Conservation (phyloP, 2,329 filamentous ascomycete species). For the Blumeria hordei region DNA sequence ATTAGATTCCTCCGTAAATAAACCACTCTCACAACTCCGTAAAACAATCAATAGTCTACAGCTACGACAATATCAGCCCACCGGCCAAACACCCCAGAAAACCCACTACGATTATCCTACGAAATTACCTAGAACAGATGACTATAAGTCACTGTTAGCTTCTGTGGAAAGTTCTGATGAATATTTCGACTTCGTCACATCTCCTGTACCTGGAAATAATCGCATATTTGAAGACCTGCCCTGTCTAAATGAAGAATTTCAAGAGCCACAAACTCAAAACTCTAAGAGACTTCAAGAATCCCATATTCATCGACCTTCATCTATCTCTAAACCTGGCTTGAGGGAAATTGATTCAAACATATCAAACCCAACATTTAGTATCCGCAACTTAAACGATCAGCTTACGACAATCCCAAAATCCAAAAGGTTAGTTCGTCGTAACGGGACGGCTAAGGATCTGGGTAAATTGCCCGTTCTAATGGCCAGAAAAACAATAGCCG, state of each 20-base stretch:
- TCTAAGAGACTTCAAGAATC: conserved; percentile 3
- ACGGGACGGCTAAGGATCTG: background rate
- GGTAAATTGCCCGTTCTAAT: background rate
- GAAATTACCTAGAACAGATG: conserved; percentile 50
- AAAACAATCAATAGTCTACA: conserved; percentile 37
- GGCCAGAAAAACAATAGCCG: background rate
- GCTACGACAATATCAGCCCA: conserved; percentile 61
- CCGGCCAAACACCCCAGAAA: conserved; percentile 69
- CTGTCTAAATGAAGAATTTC: conserved; percentile 13
- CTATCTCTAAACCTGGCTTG: conserved; percentile 18
- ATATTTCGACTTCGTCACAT: conserved; percentile 9
- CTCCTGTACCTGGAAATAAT: conserved; percentile 8
- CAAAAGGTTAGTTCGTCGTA: background rate
- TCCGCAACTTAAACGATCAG: background rate
- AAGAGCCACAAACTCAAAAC: conserved; percentile 5
- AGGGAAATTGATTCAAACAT: conserved; percentile 24
- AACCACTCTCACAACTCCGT: conserved; percentile 48
- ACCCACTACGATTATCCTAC: conserved; percentile 59
- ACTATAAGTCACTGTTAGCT: conserved; percentile 28
- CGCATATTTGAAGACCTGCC: conserved; percentile 15
- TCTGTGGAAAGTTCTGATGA: conserved; percentile 18
- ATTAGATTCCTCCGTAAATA: conserved; percentile 35
- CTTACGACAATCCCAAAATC: background rate
- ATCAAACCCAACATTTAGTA: conserved; percentile 6
- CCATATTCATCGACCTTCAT: conserved; percentile 10